Evolutionary conservation across 176 grass and related monocot genomes (phyloP), one percentile per base, ranked within the genome.

Genomic region (Triticum monococcum): DNA sequence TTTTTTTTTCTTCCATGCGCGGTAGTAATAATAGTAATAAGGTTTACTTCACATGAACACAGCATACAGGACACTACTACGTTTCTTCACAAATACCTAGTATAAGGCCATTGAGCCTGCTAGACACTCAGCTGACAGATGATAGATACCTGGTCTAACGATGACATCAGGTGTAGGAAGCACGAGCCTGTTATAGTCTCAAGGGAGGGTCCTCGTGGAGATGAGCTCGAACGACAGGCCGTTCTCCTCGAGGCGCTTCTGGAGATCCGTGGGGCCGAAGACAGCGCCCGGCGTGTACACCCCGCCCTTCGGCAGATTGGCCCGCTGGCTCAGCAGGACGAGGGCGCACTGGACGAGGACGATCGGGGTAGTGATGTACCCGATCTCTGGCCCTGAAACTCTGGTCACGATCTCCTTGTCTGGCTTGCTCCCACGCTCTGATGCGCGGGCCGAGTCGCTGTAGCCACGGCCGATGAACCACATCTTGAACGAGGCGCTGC

Each of bases 401-500:
- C 84, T 90, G 36, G 93, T 98, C 30, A 94, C 86, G 67, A 98
- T 77, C 87, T 98, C 91, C 23, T 86, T 88, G 85, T 98, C 91
- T 5, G 86, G 88, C 69, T 95, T 93, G 45, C 79, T 78, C 45
- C 88, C 89, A 17, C 62, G 69, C 43, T 87, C 65, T 0, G 68
- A 86, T 8, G 90, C 90, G 10, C 24, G 25, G 28, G 25, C 84
- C 9, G 12, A 20, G 5, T 94, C 73, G 23, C 86, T 93, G 83
- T 90, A 98, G 56, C 93, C 93, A 1, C 61, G 60, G 20, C 89
- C 93, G 2, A 98, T 20, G 43, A 98, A 98, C 93, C 91, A 95
- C 93, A 98, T 98, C 14, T 95, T 98, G 90, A 95, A 98, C 9
- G 81, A 92, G 23, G 96, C 93, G 26, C 89, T 89, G n/a, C 77